Conservation (phyloP, 768 basidiomycete genomes). For the Pulveroboletus sp. region DNA sequence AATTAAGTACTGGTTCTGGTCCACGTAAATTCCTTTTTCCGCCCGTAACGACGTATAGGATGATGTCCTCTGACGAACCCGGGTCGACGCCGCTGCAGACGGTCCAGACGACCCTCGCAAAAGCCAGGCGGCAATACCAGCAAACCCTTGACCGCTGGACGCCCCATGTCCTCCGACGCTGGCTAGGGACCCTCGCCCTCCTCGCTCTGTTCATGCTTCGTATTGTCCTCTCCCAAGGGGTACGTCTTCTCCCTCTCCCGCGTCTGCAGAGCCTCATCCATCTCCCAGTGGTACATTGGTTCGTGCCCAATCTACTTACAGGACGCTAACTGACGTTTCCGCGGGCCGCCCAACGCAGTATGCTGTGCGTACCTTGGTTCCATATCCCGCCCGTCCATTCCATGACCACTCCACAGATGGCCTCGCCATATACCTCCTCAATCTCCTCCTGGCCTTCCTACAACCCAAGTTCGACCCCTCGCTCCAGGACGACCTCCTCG, state of each 20-base stretch:
- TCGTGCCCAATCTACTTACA: constrained; percentile 31
- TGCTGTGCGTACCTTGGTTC: constrained; percentile 55
- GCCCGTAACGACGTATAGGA: constrained; percentile 12
- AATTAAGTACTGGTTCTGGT: no score
- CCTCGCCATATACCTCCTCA: constrained; percentile 91
- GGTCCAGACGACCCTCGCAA: constrained; percentile 29
- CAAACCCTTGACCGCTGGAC: constrained; percentile 89
- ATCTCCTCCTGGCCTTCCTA: constrained; percentile 94
- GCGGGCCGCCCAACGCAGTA: constrained; percentile 35
- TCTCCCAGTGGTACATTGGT: constrained; percentile 86
- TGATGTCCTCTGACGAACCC: constrained; percentile 35
- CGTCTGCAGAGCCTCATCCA: constrained; percentile 7
- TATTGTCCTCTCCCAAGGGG: constrained; percentile 86
- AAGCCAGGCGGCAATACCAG: constrained; percentile 76
- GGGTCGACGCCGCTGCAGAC: constrained; percentile 27
- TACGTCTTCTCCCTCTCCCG: constrained; percentile 39
- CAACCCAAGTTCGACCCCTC: constrained; percentile 99
- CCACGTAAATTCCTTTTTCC: neutral
- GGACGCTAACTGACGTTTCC: neutral
- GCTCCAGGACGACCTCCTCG: constrained; percentile 86
- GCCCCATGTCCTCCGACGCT: constrained; percentile 84
- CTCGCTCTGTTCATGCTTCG: constrained; percentile 76
- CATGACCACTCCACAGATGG: constrained; percentile 51
- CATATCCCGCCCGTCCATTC: neutral
- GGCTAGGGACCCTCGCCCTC: constrained; percentile 73